Base-by-base conservation (phyloP, 345 rosid genomes). In the Citrus reticulata region DNA sequence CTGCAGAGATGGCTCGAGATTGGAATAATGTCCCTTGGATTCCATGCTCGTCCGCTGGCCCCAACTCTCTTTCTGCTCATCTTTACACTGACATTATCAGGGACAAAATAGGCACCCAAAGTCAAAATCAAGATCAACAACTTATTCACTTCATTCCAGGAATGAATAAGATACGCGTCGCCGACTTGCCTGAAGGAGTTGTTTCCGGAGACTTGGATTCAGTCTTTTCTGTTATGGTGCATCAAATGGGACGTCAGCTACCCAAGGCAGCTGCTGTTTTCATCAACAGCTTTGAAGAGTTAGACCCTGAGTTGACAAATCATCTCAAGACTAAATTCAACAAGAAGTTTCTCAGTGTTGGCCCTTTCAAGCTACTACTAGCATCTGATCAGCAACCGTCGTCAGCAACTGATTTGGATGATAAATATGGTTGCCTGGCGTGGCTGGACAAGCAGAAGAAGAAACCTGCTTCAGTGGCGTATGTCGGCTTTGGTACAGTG, bases 401-500 rank as follows among this genome's bases (percentile, higher is more conserved):
- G 51, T 46, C 13, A 17, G 51, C 17, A 46, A 13, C 16, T 46
- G 17, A 46, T 46, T 46, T 77, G 37, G 69, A 34, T 5, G 86
- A 82, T n/a, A 29, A 65, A 10, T 20, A 63, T 63, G 16, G 78
- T 1, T 85, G 86, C 81, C 69, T 86, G 10, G 17, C 78, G 3
- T 89, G 88, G 88, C 85, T 89, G 42, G 68, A 84, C 82, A 37
- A 42, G 70, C 88, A 54, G 60, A 78, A 75, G 61, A 29, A 67
- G 17, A 27, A 46, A 46, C 51, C 32, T 7, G 81, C 77, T 17
- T 87, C 91, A 3, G 90, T 83, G 7, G 85, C 82, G 10, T 85
- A 86, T 74, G 8, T 88, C 2, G 64, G 88, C 83, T 88, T 88
- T 24, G 89, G 89, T 2, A 60, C 89, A 0, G 85, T 81, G 9